Evolutionary conservation across 306 rosid species (phyloP), one percentile per base, ranked within the genome.

Genomic region (Quercus bicolor): DNA sequence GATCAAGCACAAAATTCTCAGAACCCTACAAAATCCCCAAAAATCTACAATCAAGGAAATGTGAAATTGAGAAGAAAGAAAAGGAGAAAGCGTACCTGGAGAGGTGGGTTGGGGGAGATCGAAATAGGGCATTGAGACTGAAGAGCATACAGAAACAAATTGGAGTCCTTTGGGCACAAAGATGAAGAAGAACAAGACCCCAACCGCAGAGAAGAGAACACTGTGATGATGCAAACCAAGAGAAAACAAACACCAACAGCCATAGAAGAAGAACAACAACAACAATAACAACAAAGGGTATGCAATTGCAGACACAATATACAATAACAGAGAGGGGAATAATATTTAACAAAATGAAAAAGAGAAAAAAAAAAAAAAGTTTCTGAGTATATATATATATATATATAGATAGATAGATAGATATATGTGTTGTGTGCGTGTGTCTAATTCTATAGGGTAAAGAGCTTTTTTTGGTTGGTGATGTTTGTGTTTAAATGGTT

Each of bases 71-170:
- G 40, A 68, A 16, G 29, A 31, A 28, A 68, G 2, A 33, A 64
- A 16, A 51, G 53, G 20, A 56, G 53, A 20, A 56, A 53, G 16
- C 33, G 56, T 24, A 89, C 98, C 94, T 87, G 93, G 70, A 87
- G 83, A 75, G 92, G 93, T 61, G 85, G 86, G 79, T 73, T 80
- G 51, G 91, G 85, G 37, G 84, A 74, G 80, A 80, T 56, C 78
- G 79, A 69, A 34, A 64, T 69, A 19, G 93, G 88, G 81, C 93
- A 93, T 77, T 88, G 98, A 75, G 93, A 93, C 84, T 87, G 88
- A 82, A 91, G 82, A 23, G 61, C 65, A 59, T 69, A 74, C 19
- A 85, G 77, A 75, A 91, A 91, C 1, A 84, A 68, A 80, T 75
- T 45, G 45, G 83, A 73, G 31, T 76, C 65, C 6, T 72, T 79